phyloP scores from a whole-genome alignment of 805 yeast species.

The Tetrapisispora fleetii region DNA sequence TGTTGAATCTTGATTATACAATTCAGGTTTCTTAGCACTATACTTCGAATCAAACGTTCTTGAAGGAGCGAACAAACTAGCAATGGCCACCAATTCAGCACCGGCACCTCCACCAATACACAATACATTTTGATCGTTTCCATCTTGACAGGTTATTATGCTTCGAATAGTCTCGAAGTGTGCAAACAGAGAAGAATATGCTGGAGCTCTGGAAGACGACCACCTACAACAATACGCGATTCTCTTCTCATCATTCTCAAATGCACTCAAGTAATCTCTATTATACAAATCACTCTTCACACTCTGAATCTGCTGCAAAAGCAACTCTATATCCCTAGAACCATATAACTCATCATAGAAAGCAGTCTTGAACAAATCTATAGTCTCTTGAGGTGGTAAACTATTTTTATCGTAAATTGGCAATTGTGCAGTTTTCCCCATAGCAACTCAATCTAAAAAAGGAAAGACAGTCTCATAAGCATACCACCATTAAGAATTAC shows the following conservation, averaged over 20 bases:
- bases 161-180: constrained; percentile 30
- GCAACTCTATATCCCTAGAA: constrained; percentile 8
- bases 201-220: constrained; percentile 75
- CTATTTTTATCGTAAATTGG: constrained; percentile 17
- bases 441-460: background rate
- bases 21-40: background rate
- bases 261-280: constrained; percentile 63
- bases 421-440: constrained; percentile 8
- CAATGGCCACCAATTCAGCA: constrained; percentile 59
- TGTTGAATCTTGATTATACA: background rate
- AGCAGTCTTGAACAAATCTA: constrained; percentile 23
- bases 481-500: too few relatives aligned
- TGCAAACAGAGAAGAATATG: constrained; percentile 59
- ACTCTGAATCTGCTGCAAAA: constrained; percentile 39
- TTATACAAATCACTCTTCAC: constrained; percentile 65
- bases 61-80: constrained; percentile 41
- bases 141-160: constrained; percentile 11
- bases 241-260: constrained; percentile 50
- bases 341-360: constrained; percentile 21
- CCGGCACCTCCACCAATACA: constrained; percentile 89
- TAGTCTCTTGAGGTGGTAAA: constrained; percentile 24
- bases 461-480: too few relatives aligned
- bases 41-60: constrained; percentile 19
- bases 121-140: constrained; percentile 32
- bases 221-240: constrained; percentile 75